These are phyloP conservation scores for Chamaecyparis obtusa DNA, from an alignment of 75 land plant genomes.

Conservation along the genomic window DNA sequence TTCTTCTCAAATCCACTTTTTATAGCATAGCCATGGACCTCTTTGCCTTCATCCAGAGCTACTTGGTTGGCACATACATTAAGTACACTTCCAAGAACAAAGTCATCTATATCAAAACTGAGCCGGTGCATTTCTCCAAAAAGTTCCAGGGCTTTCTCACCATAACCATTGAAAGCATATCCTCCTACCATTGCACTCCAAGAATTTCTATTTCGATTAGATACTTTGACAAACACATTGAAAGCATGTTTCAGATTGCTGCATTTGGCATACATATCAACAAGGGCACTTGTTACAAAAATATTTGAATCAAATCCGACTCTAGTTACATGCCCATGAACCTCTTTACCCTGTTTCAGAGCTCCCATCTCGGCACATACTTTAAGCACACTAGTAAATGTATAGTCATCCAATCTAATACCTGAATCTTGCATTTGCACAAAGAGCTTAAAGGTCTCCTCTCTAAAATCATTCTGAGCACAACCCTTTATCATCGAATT, in stretches of 20 bases:
- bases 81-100: constrained; percentile 14
- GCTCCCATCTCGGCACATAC: constrained; percentile 32
- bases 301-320: constrained; percentile 23
- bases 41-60: constrained; percentile 32
- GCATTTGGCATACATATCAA: constrained; percentile 49
- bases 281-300: constrained; percentile 25
- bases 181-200: constrained; percentile 45
- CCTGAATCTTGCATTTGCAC: constrained; percentile 20
- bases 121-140: constrained; percentile 24
- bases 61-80: constrained; percentile 20
- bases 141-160: constrained; percentile 22
- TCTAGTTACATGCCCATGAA: constrained; percentile 26
- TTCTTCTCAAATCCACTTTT: constrained; percentile 30
- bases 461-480: constrained; percentile 13
- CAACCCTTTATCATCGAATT: constrained; percentile 29
- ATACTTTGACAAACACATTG: constrained; percentile 21
- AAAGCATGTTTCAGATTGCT: constrained; percentile 16
- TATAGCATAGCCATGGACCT: constrained; percentile 33
- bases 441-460: constrained; percentile 29
- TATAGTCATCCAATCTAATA: constrained; percentile 35
- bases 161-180: constrained; percentile 27
- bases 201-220: constrained; percentile 14
- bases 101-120: background rate
- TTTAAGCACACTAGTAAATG: constrained; percentile 24
- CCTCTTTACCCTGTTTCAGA: constrained; percentile 27